A percentile compares a stretch with the other conserved stretches of the same genome.
Evolutionary conservation across 345 rosid genomes (phyloP).

Genomic region (Stellera chamaejasme): DNA sequence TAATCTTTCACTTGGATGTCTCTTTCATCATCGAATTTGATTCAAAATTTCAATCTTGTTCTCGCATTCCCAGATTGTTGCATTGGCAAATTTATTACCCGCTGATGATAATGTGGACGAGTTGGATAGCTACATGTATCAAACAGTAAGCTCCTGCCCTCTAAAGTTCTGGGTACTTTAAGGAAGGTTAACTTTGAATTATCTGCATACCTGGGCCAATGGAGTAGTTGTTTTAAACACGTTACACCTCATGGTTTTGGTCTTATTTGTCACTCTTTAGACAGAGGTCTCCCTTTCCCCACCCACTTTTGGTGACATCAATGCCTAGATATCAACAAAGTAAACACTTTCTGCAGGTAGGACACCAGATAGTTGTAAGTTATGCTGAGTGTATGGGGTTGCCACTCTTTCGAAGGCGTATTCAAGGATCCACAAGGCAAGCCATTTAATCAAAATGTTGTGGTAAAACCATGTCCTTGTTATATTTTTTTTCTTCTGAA

Average conservation of each 20-base stretch:
- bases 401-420: constrained; percentile 75
- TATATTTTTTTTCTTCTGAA: constrained; percentile 1
- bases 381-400: constrained; percentile 89
- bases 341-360: constrained; percentile 44
- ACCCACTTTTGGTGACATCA: background rate
- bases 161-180: too few relatives aligned
- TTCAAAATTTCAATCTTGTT: background rate
- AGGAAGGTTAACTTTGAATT: too few relatives aligned
- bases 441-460: constrained; percentile 18
- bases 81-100: constrained; percentile 84
- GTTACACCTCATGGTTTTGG: too few relatives aligned
- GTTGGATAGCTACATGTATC: constrained; percentile 93
- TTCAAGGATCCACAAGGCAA: constrained; percentile 82
- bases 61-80: constrained; percentile 49
- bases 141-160: constrained; percentile 42
- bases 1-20: constrained; percentile 2
- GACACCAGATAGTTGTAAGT: constrained; percentile 81
- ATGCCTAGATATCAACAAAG: background rate
- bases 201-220: too few relatives aligned
- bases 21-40: background rate
- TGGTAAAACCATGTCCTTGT: constrained; percentile 15
- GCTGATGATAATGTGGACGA: constrained; percentile 84
- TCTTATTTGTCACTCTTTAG: too few relatives aligned
- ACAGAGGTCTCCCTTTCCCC: too few relatives aligned
- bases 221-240: background rate